Evolutionary conservation across 2,329 filamentous ascomycete species (phyloP).

Genomic region (Xylaria sp.): DNA sequence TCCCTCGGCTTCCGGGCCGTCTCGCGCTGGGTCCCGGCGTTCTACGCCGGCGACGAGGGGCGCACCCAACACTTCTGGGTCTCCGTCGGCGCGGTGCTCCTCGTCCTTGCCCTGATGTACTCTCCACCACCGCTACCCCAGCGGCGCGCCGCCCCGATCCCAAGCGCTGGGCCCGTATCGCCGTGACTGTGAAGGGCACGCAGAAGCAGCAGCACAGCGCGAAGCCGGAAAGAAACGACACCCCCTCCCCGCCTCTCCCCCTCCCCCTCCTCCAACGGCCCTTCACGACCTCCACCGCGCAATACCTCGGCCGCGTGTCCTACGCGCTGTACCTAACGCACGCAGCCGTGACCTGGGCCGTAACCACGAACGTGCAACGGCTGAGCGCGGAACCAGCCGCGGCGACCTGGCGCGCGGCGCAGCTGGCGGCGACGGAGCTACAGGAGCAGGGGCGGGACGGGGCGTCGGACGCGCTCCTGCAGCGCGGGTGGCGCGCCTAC

Average conservation of each 20-base stretch:
- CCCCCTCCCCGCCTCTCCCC: background rate
- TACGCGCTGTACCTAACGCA: constrained; percentile 30
- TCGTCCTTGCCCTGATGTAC: constrained; percentile 27
- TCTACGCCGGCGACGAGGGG: constrained; percentile 1
- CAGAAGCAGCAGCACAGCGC: background rate
- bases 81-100: constrained; percentile 11
- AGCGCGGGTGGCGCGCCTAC: background rate
- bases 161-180: too few species aligned
- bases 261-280: constrained; percentile 21
- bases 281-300: constrained; percentile 24
- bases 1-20: constrained; percentile 6
- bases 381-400: background rate
- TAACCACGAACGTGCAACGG: constrained; percentile 3
- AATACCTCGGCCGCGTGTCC: constrained; percentile 30
- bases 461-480: background rate
- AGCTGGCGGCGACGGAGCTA: background rate
- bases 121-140: constrained; percentile 9
- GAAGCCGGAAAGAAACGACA: background rate
- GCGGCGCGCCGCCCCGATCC: background rate
- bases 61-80: constrained; percentile 9
- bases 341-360: constrained; percentile 10
- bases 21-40: background rate
- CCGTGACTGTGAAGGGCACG: too few species aligned
- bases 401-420: background rate
- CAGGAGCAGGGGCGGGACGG: background rate